Base-by-base conservation (phyloP, 495 filamentous ascomycete genomes). In the Platismatia glauca region DNA sequence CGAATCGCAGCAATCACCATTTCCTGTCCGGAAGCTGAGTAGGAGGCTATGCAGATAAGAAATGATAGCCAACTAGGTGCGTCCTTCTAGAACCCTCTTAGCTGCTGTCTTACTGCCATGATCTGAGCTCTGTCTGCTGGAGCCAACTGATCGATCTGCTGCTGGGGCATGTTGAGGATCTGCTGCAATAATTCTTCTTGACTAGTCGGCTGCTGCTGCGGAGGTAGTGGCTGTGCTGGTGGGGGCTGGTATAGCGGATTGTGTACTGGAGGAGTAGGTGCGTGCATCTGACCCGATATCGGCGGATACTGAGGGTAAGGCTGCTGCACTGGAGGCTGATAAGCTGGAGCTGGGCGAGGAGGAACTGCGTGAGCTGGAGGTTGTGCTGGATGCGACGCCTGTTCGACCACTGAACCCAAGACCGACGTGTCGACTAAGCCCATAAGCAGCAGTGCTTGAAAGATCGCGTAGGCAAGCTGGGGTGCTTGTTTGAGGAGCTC, bases 391-490 rank as follows among this genome's bases (percentile, higher is more conserved):
- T 75, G 71, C 64, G 77, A 77, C 11, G 79, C 74, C 65, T 81
- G 78, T 68, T 86, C 82, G 29, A 88, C 77, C 31, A 88, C 79
- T 13, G 78, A 76, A 33, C 77, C 76, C 33, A 88, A 72, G 11
- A 82, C 75, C 35, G 69, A 76, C 38, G 83, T 80, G 68, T 94
- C 90, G 59, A 99, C 94, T 11, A 99, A 83, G 50, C 89, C 89
- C 86, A 97, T 91, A 20, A 97, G 81, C 0, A 99, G 83, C 6
- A 99, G 79, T 8, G 91, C 88, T 72, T 97, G 95, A 78, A 99
- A 97, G 67, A 97, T 89, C 31, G 94, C 95, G 68, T 95, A 97
- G 48, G 89, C 84, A 29, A 99, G 86, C 75, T 99, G 94, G 0
- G 94, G 94, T 0, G 94, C 92, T 75, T 91, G 86, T 61, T 84